These are phyloP conservation scores for Logfia minima DNA, from an alignment of 129 eudicot genomes.

Conservation along the genomic window DNA sequence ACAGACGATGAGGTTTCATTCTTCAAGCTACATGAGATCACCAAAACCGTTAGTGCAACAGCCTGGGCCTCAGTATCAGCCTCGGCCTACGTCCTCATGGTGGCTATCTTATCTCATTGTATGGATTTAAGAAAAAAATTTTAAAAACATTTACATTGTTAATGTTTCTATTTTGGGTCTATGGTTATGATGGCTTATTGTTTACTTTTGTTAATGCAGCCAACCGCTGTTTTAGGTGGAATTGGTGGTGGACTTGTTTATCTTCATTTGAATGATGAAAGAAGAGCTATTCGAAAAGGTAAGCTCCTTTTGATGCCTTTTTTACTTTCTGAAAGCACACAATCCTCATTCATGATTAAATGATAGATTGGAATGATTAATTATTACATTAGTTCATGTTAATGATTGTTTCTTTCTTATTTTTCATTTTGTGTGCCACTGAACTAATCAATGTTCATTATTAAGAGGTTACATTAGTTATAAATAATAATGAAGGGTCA, in stretches of 20 bases:
- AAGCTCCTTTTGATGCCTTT: neutral
- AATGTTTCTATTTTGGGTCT: neutral
- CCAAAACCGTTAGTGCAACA: slow-evolving; percentile 29
- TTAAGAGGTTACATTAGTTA: slow-evolving; percentile 2
- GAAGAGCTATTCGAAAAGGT: slow-evolving; percentile 69
- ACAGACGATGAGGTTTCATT: slow-evolving; percentile 38
- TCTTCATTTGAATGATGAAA: slow-evolving; percentile 69
- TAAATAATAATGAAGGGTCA: neutral
- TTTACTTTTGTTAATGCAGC: slow-evolving; percentile 52
- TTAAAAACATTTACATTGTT: neutral
- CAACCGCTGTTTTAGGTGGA: slow-evolving; percentile 54
- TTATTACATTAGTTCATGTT: neutral
- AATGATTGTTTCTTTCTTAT: no score
- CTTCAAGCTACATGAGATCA: slow-evolving; percentile 49
- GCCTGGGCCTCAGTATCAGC: neutral
- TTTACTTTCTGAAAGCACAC: neutral
- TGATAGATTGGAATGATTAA: neutral
- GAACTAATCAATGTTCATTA: neutral
- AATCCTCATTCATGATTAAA: neutral
- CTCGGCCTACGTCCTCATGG: slow-evolving; percentile 25
- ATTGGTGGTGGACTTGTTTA: slow-evolving; percentile 58
- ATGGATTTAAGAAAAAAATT: slow-evolving; percentile 15
- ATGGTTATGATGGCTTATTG: neutral
- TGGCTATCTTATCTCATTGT: slow-evolving; percentile 51
- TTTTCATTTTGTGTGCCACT: neutral